Evolutionary conservation across 208 protist genomes (phyloP).

Genomic region (Herpetomonas tarakana): DNA sequence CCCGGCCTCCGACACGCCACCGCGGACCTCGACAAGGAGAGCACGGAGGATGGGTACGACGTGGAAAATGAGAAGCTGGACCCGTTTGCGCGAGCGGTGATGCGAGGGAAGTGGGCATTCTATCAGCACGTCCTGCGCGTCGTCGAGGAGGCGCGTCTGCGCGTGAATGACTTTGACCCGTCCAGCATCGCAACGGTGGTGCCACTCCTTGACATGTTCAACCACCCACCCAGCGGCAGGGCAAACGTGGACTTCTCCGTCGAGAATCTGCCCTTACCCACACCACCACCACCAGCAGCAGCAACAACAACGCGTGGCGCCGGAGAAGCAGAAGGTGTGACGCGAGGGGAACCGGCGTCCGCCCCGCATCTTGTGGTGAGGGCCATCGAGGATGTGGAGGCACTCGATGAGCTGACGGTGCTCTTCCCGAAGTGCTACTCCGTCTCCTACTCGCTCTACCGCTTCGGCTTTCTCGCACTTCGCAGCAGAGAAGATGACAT

Average conservation of each 20-base stretch:
- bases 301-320: not conserved
- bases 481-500: constrained; percentile 33
- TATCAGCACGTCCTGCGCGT: constrained; percentile 31
- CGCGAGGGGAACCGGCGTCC: not conserved
- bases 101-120: constrained; percentile 20
- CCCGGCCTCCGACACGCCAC: constrained; percentile 17
- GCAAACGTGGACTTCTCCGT: constrained; percentile 31
- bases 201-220: constrained; percentile 60
- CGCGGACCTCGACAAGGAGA: not conserved
- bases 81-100: constrained; percentile 18
- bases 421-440: constrained; percentile 55
- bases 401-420: constrained; percentile 45
- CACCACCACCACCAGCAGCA: not conserved
- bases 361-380: constrained; percentile 32
- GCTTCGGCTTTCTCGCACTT: constrained; percentile 56
- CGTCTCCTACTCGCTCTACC: constrained; percentile 63
- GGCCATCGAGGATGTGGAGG: constrained; percentile 30
- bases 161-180: constrained; percentile 37
- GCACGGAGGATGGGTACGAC: constrained; percentile 15
- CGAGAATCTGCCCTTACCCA: constrained; percentile 8
- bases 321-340: not conserved
- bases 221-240: constrained; percentile 34
- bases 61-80: constrained; percentile 26
- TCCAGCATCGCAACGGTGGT: constrained; percentile 34
- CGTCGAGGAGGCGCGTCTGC: constrained; percentile 23